Percentiles rank a stretch among this genome's conserved stretches.
These are phyloP conservation scores for Fusarium sp. DNA, from an alignment of 2,329 filamentous ascomycete species.

Conservation along the genomic window DNA sequence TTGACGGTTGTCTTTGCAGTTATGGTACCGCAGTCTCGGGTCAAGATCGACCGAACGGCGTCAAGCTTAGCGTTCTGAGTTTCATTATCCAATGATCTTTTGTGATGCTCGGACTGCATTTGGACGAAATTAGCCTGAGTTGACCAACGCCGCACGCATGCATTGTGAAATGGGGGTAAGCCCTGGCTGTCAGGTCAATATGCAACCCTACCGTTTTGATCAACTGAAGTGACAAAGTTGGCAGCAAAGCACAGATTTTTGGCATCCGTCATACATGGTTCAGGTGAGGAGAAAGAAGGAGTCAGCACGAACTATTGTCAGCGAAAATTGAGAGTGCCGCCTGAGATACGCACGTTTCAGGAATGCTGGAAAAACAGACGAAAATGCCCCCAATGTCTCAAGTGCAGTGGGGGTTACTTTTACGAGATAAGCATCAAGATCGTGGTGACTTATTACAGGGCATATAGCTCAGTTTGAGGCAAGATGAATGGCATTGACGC, in stretches of 20 bases:
- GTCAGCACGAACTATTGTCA: background rate
- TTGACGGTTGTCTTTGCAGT: background rate
- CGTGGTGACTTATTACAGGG: conserved; percentile 25
- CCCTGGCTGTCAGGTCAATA: conserved; percentile 12
- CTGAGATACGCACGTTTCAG: background rate
- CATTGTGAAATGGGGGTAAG: conserved; percentile 19
- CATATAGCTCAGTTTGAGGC: conserved; percentile 17
- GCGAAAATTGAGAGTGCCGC: background rate
- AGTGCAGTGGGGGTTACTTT: conserved; percentile 4
- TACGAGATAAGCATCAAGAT: conserved; percentile 6
- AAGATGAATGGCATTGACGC: background rate
- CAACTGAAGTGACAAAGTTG: background rate
- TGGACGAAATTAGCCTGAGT: conserved; percentile 31
- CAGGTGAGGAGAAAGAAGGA: background rate
- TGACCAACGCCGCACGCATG: conserved; percentile 13
- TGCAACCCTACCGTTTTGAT: conserved; percentile 10
- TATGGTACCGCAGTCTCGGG: conserved; percentile 28
- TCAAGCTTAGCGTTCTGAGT: background rate
- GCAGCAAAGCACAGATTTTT: background rate
- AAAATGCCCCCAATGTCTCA: conserved; percentile 1
- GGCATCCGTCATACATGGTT: background rate
- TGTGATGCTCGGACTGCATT: background rate
- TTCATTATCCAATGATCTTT: background rate
- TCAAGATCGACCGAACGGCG: conserved; percentile 20
- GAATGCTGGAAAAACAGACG: background rate